These are phyloP conservation scores for Eimeria falciformis DNA, from an alignment of 169 alveolate species.

Conservation along the genomic window DNA sequence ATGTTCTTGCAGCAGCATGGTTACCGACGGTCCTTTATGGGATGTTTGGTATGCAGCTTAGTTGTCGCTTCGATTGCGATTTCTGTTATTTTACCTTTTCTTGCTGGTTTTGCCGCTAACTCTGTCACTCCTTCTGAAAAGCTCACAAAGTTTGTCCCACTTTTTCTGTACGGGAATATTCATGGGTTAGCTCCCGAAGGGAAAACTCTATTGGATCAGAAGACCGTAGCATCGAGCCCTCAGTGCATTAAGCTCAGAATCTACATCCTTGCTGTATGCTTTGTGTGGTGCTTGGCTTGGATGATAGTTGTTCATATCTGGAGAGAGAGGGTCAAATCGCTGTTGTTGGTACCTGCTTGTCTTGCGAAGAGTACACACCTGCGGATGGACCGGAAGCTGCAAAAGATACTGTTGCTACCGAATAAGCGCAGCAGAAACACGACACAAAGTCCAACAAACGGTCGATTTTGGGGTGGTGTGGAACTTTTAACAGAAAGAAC, in stretches of 20 bases:
- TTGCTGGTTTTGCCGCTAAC: conserved; percentile 23
- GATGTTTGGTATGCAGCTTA: background rate
- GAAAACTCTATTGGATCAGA: too few species aligned
- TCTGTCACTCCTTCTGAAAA: background rate
- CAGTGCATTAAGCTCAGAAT: conserved; percentile 25
- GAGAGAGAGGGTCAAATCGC: background rate
- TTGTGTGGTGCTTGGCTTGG: background rate
- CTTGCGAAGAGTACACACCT: background rate
- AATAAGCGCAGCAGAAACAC: background rate
- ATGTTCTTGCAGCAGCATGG: background rate
- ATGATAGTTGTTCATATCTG: background rate
- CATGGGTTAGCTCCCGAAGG: background rate
- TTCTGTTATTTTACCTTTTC: background rate
- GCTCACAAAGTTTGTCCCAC: background rate
- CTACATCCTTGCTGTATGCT: conserved; percentile 30
- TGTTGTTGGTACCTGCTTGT: background rate
- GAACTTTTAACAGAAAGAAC: background rate
- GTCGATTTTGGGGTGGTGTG: background rate
- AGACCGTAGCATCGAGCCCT: background rate
- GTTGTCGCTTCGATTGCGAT: background rate
- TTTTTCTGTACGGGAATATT: background rate
- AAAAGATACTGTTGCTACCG: background rate
- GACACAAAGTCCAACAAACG: background rate
- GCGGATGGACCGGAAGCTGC: conserved; percentile 6
- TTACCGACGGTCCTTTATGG: background rate